Percentiles rank a stretch among this genome's conserved stretches.
These are phyloP conservation scores for Uromyces viciae-fabae DNA, from an alignment of 1,284 basidiomycete species.

Conservation along the genomic window DNA sequence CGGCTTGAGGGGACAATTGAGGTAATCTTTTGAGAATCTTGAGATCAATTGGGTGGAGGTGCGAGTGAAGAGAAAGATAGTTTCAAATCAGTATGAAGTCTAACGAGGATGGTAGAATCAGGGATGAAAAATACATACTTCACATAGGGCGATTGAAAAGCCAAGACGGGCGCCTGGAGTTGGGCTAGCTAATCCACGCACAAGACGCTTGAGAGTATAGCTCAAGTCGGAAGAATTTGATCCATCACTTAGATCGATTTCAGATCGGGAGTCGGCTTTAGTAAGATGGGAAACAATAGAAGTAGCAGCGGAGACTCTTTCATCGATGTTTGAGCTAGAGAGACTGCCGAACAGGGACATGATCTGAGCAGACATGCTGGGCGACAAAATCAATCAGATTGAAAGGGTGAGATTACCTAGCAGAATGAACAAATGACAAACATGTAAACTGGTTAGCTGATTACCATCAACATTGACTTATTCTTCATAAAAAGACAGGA, in stretches of 20 bases:
- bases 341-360: constrained; percentile 26
- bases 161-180: constrained; percentile 53
- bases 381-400: too few species aligned
- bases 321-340: constrained; percentile 25
- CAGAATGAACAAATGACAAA: too few species aligned
- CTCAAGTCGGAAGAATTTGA: constrained; percentile 48
- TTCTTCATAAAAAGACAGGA: too few species aligned
- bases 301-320: constrained; percentile 29
- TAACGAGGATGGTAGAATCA: not conserved
- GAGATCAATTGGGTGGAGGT: not conserved
- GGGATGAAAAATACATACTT: constrained; percentile 35
- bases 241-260: not conserved
- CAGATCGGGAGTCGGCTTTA: not conserved
- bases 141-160: constrained; percentile 54
- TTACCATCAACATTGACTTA: too few species aligned
- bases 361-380: constrained; percentile 34
- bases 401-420: too few species aligned
- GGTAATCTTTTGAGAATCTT: constrained; percentile 48
- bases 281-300: constrained; percentile 32
- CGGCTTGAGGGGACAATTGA: constrained; percentile 50
- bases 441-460: too few species aligned
- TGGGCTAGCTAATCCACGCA: constrained; percentile 54
- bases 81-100: not conserved
- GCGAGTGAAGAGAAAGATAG: constrained; percentile 22
- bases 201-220: constrained; percentile 53